phyloP scores from a whole-genome alignment of 192 early-diverging fungal genomes.

The Coemansia brasiliensis region DNA sequence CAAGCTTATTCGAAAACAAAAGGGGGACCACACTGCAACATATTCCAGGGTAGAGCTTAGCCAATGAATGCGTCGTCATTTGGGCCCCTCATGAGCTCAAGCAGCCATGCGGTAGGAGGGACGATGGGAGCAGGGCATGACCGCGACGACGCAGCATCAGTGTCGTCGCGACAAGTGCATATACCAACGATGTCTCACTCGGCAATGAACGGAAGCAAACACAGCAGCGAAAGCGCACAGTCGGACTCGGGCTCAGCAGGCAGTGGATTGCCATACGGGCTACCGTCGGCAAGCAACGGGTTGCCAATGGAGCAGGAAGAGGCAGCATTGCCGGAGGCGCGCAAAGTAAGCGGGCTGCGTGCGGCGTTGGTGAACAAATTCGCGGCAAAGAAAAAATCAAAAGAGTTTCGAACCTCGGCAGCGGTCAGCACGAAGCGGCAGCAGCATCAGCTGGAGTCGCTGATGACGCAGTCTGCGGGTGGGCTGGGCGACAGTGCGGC shows the following conservation, averaged over 20 bases:
- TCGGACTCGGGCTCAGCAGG: constrained; percentile 6
- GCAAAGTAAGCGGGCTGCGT: constrained; percentile 37
- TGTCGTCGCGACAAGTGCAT: constrained; percentile 36
- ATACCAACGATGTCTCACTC: constrained; percentile 48
- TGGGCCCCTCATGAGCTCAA: constrained; percentile 16
- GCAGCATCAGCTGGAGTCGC: constrained; percentile 52
- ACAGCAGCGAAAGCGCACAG: constrained; percentile 8
- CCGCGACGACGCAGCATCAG: constrained; percentile 26
- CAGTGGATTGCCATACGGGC: constrained; percentile 27
- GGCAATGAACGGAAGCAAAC: constrained; percentile 12
- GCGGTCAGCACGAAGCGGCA: constrained; percentile 44
- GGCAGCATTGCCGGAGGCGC: constrained; percentile 6
- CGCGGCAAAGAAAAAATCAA: constrained; percentile 41
- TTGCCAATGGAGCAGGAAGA: constrained; percentile 19
- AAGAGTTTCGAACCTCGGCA: constrained; percentile 28
- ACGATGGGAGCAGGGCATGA: constrained; percentile 8
- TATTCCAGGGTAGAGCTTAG: too few relatives aligned
- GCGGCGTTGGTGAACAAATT: constrained; percentile 47
- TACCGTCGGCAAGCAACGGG: constrained; percentile 45
- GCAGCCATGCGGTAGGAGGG: constrained; percentile 11
- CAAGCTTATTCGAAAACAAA: too few relatives aligned
- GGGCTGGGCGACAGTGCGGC: constrained; percentile 7
- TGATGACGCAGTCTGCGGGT: constrained; percentile 29
- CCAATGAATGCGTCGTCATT: constrained; percentile 22
- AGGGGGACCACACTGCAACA: too few relatives aligned